Evolutionary conservation across 345 rosid genomes (phyloP).

Genomic region (Eucalyptus victrix): DNA sequence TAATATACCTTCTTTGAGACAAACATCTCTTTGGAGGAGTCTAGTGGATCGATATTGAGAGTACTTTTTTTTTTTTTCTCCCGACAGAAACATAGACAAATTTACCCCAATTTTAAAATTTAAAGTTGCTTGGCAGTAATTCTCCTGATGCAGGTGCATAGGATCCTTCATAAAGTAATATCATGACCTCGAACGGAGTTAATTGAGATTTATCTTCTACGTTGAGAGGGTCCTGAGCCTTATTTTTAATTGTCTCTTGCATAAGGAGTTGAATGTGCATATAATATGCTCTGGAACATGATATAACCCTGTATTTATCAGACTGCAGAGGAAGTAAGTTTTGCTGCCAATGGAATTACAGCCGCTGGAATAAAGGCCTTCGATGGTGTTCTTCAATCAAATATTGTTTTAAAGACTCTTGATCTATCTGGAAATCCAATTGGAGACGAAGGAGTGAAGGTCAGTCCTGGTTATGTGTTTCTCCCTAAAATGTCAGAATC

Average conservation of each 20-base stretch:
- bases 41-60: background rate
- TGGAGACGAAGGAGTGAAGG: constrained; percentile 97
- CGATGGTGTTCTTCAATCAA: constrained; percentile 80
- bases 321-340: constrained; percentile 85
- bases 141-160: background rate
- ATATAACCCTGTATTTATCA: constrained; percentile 2
- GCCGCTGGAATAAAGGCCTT: constrained; percentile 80
- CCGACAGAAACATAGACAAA: background rate
- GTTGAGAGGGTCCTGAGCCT: background rate
- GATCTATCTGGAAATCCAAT: constrained; percentile 90
- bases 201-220: background rate
- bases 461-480: constrained; percentile 8
- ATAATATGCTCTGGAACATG: background rate
- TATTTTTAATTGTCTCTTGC: background rate
- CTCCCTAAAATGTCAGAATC: background rate
- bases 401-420: constrained; percentile 51
- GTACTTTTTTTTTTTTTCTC: background rate
- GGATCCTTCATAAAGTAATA: background rate
- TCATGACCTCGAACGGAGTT: background rate
- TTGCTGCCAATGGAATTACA: constrained; percentile 94
- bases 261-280: background rate
- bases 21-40: background rate
- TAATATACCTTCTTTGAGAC: background rate
- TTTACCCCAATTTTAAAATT: background rate
- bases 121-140: background rate